phyloP scores from a whole-genome alignment of 371 early-diverging fungal species.

The Gilbertella persicaria region DNA sequence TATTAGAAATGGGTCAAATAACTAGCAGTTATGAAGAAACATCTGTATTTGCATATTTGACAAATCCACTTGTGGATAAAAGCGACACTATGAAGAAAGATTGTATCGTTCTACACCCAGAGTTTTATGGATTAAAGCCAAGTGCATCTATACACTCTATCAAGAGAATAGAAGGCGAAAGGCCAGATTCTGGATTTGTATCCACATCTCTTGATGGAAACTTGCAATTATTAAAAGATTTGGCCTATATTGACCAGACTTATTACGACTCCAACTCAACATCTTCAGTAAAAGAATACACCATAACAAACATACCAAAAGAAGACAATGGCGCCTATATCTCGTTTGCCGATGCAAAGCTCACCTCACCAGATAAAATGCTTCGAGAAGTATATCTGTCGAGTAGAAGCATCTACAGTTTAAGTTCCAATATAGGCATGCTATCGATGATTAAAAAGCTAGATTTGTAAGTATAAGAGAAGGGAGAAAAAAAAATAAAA shows the following conservation, averaged over 20 bases:
- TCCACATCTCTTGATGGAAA: conserved; percentile 1
- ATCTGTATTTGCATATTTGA: not conserved
- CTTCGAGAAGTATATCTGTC: conserved; percentile 15
- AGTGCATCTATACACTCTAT: not conserved
- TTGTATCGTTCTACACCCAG: not conserved
- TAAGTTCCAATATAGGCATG: conserved; percentile 28
- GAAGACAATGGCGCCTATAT: not conserved
- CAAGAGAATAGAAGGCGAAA: not conserved
- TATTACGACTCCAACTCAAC: conserved; percentile 9
- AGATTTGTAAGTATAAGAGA: conserved; percentile 27
- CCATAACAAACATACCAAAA: not conserved
- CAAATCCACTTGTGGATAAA: not conserved
- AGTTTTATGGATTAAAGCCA: not conserved
- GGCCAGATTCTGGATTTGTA: conserved; percentile 16
- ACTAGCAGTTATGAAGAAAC: not conserved
- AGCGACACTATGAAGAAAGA: not conserved
- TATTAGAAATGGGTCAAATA: not conserved
- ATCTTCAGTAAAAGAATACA: not conserved
- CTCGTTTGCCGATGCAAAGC: conserved; percentile 13
- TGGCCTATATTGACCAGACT: conserved; percentile 17
- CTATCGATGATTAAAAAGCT: conserved; percentile 21
- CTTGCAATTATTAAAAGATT: conserved; percentile 11
- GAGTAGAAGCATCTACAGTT: conserved; percentile 7
- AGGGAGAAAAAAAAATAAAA: conserved; percentile 1
- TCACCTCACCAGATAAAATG: conserved; percentile 10